phyloP scores from a whole-genome alignment of 108 stramenopile species.

The Chaetoceros muelleri region DNA sequence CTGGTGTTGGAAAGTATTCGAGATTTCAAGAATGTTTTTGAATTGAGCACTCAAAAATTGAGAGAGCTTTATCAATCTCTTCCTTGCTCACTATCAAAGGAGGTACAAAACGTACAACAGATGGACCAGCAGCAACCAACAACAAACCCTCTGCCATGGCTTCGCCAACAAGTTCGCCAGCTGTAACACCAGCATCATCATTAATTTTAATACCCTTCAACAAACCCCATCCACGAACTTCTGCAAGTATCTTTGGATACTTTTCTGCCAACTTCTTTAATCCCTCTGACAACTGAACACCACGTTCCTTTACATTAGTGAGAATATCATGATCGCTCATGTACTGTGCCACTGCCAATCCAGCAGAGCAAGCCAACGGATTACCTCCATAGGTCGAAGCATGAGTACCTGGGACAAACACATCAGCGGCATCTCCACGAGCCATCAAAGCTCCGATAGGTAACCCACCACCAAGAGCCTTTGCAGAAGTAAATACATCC shows the following conservation, averaged over 20 bases:
- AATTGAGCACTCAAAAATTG: conserved; percentile 69
- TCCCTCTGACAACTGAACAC: conserved; percentile 70
- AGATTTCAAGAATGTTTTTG: background rate
- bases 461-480: conserved; percentile 96
- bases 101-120: conserved; percentile 92
- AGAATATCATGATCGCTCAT: conserved; percentile 74
- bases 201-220: conserved; percentile 74
- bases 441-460: conserved; percentile 98
- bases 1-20: no score
- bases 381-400: conserved; percentile 95
- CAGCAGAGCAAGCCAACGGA: conserved; percentile 83
- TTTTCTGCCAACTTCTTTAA: conserved; percentile 54
- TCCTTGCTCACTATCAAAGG: conserved; percentile 79
- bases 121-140: conserved; percentile 86
- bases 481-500: conserved; percentile 93
- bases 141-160: conserved; percentile 85
- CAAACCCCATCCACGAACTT: conserved; percentile 91
- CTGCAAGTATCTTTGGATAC: conserved; percentile 71
- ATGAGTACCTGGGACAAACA: conserved; percentile 95
- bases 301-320: conserved; percentile 76
- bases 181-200: conserved; percentile 59
- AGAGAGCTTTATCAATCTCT: conserved; percentile 69
- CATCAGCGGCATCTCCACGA: conserved; percentile 66
- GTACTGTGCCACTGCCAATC: conserved; percentile 82
- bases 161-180: conserved; percentile 80